These are phyloP conservation scores for Wickerhamiella vanderwaltii DNA, from an alignment of 805 yeast genomes.

Conservation along the genomic window DNA sequence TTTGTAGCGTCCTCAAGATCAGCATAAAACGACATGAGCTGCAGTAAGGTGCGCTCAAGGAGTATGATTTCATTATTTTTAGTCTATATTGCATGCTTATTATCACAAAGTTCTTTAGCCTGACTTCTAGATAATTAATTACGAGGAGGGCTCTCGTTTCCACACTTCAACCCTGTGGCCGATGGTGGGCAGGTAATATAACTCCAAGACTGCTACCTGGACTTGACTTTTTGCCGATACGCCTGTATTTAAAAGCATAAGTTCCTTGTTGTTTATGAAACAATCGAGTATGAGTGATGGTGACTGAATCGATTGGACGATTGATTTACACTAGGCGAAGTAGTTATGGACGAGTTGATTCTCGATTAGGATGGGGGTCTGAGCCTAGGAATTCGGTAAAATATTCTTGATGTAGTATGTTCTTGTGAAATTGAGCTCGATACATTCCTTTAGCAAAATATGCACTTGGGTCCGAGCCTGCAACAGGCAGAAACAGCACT, in stretches of 20 bases:
- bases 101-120: slow-evolving; percentile 16
- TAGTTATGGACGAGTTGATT: not conserved
- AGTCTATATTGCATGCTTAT: slow-evolving; percentile 26
- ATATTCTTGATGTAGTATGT: slow-evolving; percentile 48
- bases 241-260: not conserved
- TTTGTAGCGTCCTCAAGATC: slow-evolving; percentile 30
- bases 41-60: slow-evolving; percentile 78
- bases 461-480: slow-evolving; percentile 35
- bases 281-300: slow-evolving; percentile 19
- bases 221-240: not conserved
- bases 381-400: slow-evolving; percentile 36
- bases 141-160: slow-evolving; percentile 17
- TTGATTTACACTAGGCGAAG: not conserved
- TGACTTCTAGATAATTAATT: slow-evolving; percentile 20
- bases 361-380: slow-evolving; percentile 13
- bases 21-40: slow-evolving; percentile 61
- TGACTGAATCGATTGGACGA: slow-evolving; percentile 2
- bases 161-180: slow-evolving; percentile 11
- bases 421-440: slow-evolving; percentile 61
- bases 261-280: slow-evolving; percentile 12
- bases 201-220: not conserved
- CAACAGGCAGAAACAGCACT: slow-evolving; percentile 54
- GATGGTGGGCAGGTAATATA: not conserved
- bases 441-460: slow-evolving; percentile 51
- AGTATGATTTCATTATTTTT: slow-evolving; percentile 46